Conservation (phyloP, 2,329 filamentous ascomycete genomes). For the Fusarium ambrosium region DNA sequence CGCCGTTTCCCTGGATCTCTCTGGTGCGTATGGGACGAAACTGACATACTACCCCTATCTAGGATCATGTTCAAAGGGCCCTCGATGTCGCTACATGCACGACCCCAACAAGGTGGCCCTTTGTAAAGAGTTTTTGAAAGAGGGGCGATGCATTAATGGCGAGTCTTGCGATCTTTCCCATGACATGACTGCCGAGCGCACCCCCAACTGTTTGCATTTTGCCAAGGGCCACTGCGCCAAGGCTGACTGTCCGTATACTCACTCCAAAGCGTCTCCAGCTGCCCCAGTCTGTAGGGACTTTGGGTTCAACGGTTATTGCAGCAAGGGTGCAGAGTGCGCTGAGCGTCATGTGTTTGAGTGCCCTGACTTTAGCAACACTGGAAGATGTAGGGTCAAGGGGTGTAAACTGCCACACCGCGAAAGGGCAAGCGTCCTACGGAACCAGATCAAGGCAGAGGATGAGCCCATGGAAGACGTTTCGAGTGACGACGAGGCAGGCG, state of each 20-base stretch:
- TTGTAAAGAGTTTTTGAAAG: slow-evolving; percentile 88
- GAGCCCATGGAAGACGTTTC: slow-evolving; percentile 77
- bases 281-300: slow-evolving; percentile 88
- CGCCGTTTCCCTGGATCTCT: slow-evolving; percentile 37
- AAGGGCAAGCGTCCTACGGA: slow-evolving; percentile 83
- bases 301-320: slow-evolving; percentile 89
- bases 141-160: slow-evolving; percentile 81
- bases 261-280: slow-evolving; percentile 81
- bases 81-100: slow-evolving; percentile 84
- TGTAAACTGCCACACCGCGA: slow-evolving; percentile 92
- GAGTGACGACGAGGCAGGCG: slow-evolving; percentile 80
- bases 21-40: slow-evolving; percentile 58
- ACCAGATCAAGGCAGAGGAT: slow-evolving; percentile 70
- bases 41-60: slow-evolving; percentile 57
- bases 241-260: slow-evolving; percentile 85
- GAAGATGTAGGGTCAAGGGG: slow-evolving; percentile 82
- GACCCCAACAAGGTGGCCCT: slow-evolving; percentile 89
- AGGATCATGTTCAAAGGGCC: slow-evolving; percentile 90
- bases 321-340: slow-evolving; percentile 80
- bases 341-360: slow-evolving; percentile 94
- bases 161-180: slow-evolving; percentile 92
- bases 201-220: slow-evolving; percentile 90
- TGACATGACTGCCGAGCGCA: slow-evolving; percentile 84
- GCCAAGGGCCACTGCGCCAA: slow-evolving; percentile 92
- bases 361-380: slow-evolving; percentile 93